These are phyloP conservation scores for Cutaneotrichosporon sp. DNA, from an alignment of 1,284 basidiomycete species.

Conservation along the genomic window DNA sequence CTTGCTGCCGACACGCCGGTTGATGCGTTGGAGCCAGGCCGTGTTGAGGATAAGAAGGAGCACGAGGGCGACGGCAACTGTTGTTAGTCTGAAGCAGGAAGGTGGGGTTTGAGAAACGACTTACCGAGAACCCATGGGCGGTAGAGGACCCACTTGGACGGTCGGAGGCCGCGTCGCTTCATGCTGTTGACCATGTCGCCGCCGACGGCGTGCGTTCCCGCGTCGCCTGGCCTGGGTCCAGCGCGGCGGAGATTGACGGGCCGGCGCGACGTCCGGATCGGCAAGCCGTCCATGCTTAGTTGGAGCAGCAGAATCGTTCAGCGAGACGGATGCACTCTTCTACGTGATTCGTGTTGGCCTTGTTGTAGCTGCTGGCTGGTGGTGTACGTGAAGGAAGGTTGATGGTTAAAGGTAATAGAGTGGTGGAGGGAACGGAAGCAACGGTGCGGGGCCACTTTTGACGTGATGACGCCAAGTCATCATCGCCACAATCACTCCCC, in stretches of 20 bases:
- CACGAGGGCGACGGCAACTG: constrained; percentile 26
- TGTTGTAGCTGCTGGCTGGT: background rate
- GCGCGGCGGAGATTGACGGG: constrained; percentile 8
- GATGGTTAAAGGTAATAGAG: background rate
- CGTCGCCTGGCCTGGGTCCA: background rate
- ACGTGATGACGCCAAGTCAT: background rate
- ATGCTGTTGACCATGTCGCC: constrained; percentile 39
- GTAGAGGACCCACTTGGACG: background rate
- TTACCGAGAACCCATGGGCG: constrained; percentile 17
- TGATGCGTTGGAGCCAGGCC: constrained; percentile 27
- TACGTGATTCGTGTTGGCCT: background rate
- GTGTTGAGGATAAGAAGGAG: constrained; percentile 29
- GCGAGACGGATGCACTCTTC: background rate
- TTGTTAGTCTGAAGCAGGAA: background rate
- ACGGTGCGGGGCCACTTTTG: background rate
- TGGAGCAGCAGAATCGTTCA: background rate
- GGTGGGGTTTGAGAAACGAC: background rate
- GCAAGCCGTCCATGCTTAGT: background rate
- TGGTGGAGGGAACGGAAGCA: constrained; percentile 4
- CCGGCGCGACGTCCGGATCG: constrained; percentile 5
- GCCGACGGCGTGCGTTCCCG: constrained; percentile 26
- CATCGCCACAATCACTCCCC: background rate
- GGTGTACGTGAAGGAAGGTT: background rate
- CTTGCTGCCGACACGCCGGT: background rate
- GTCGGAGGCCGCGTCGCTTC: constrained; percentile 32